A percentile compares a stretch with the other conserved stretches of the same genome.
Conservation (phyloP, 83 land plant species). For the Diphasiastrum complanatum region DNA sequence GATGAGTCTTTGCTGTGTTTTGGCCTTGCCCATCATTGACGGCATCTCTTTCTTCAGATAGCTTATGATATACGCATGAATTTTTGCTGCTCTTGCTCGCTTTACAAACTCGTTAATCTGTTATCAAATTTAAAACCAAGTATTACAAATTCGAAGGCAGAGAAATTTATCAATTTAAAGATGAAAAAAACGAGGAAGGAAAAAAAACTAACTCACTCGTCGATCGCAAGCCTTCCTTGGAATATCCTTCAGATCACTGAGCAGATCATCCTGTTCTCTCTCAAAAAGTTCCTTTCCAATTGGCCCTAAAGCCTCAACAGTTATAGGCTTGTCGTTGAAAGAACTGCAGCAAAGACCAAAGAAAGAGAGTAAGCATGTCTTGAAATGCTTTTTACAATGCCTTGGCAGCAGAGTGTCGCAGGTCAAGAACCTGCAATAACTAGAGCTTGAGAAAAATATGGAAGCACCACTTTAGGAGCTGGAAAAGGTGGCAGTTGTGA, state of each 20-base stretch:
- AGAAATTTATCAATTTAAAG: background rate
- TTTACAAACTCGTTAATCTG: conserved; percentile 24
- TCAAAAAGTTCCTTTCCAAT: conserved; percentile 14
- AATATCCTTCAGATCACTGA: conserved; percentile 13
- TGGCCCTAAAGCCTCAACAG: background rate
- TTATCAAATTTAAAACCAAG: background rate
- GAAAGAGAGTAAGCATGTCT: too few species aligned
- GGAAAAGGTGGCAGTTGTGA: too few species aligned
- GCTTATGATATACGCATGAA: conserved; percentile 15
- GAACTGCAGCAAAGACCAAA: background rate
- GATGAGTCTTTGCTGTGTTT: conserved; percentile 10
- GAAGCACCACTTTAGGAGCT: too few species aligned
- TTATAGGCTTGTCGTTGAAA: conserved; percentile 11
- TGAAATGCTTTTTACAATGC: too few species aligned
- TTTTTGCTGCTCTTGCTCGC: conserved; percentile 15
- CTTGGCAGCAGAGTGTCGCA: too few species aligned
- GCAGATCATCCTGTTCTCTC: conserved; percentile 10
- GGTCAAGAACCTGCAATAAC: too few species aligned
- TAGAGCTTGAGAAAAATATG: too few species aligned
- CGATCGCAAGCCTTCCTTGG: conserved; percentile 13
- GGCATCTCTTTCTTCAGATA: conserved; percentile 20
- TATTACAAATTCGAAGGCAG: background rate
- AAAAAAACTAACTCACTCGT: background rate
- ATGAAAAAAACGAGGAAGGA: background rate
- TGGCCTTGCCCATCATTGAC: conserved; percentile 15